Evolutionary conservation across 2,329 filamentous ascomycete species (phyloP), one percentile per base, ranked within the genome.

Genomic region (Canariomyces notabilis): DNA sequence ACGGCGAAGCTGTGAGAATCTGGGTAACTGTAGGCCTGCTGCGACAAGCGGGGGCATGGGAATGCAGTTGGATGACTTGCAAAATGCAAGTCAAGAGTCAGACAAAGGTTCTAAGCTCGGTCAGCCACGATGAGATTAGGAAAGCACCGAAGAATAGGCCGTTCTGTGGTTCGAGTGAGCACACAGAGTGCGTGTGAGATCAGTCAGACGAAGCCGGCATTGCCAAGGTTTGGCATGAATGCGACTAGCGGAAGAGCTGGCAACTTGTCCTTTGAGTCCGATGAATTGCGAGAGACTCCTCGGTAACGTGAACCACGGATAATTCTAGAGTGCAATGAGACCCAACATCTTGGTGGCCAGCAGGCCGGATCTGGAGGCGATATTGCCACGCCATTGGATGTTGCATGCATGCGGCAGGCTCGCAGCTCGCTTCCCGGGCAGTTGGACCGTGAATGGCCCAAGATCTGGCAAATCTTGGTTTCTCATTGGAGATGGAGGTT

Each of bases 171-270:
- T 29, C 26, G 26, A 3, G 22, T 26, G 22, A 6, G 11, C 6
- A 11, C 22, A 26, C 22, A 26, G 6, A 11, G 11, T 5, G 12
- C 12, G 37, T 22, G 9, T 6, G 12, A 15, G 15, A 8, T 16
- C 21, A 31, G 18, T 18, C 6, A 11, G 32, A 23, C 42, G 14
- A 37, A 29, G 34, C 21, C 23, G 22, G 41, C 16, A 35, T 19
- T 14, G 41, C 41, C 33, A 44, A 44, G 32, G n/a, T 23, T 44
- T 21, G 34, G 33, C 19, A 11, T 32, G 33, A 8, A 16, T 37
- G 42, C 16, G 26, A 29, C 26, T 29, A 29, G 8, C 26, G 26
- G 26, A 29, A 9, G 26, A 11, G 26, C 26, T 8, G 9, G 26
- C 7, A 29, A 12, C n/a, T n/a, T n/a, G n/a, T n/a, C n/a, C n/a